A percentile compares a stretch with the other conserved stretches of the same genome.
phyloP scores from a whole-genome alignment of 768 basidiomycete species.

The Hericium coralloides region DNA sequence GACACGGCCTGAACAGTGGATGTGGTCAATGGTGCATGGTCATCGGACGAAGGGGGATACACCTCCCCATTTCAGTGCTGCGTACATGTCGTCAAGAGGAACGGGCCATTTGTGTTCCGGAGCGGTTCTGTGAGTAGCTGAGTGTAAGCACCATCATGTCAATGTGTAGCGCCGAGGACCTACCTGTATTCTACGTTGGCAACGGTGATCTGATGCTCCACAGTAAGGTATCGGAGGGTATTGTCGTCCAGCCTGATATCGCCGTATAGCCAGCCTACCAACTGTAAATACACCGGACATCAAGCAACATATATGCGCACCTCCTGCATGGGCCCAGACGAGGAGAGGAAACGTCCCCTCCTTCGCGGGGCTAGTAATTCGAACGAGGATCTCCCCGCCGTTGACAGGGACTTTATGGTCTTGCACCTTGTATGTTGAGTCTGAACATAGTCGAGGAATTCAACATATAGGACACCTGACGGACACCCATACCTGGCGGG shows the following conservation, averaged over 20 bases:
- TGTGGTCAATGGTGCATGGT: too few species aligned
- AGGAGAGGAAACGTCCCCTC: neutral
- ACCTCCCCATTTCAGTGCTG: constrained; percentile 1
- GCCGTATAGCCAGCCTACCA: neutral
- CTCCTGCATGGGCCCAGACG: neutral
- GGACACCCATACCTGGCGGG: too few species aligned
- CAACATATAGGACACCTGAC: neutral
- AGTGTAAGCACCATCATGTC: neutral
- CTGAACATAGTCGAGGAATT: too few species aligned
- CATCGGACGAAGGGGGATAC: neutral
- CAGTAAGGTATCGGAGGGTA: neutral
- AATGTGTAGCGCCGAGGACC: neutral
- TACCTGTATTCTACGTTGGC: neutral
- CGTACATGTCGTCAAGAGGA: neutral
- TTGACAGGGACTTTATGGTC: neutral
- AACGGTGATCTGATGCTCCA: neutral
- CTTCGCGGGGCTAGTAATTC: neutral
- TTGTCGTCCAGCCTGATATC: neutral
- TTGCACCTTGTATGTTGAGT: neutral
- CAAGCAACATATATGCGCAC: neutral
- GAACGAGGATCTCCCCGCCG: neutral
- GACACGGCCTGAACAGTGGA: neutral
- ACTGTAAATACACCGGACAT: neutral
- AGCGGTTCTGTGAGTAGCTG: neutral
- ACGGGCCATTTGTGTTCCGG: neutral